These are phyloP conservation scores for Boletus smithii DNA, from an alignment of 1,284 basidiomycete genomes.

Conservation along the genomic window DNA sequence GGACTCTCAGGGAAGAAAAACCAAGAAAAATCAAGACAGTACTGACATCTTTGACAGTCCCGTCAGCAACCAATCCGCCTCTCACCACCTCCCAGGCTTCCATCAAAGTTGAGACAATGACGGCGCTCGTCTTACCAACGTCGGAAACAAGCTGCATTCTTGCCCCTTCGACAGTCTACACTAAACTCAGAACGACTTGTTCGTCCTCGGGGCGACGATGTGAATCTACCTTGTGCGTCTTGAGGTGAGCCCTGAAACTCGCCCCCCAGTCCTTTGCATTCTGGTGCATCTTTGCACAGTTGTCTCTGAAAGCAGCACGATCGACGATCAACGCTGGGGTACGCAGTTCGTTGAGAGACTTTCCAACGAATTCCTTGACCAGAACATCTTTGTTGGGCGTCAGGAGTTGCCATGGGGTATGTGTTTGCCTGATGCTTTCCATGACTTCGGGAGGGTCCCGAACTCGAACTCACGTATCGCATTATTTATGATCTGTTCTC, in stretches of 20 bases:
- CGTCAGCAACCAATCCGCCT: constrained; percentile 67
- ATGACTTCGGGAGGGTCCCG: constrained; percentile 12
- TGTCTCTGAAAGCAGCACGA: constrained; percentile 61
- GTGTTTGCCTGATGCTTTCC: constrained; percentile 40
- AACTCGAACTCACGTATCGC: background rate
- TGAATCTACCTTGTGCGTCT: constrained; percentile 69
- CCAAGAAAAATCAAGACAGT: constrained; percentile 1
- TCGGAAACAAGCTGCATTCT: constrained; percentile 61
- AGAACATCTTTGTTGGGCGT: constrained; percentile 54
- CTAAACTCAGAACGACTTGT: constrained; percentile 7
- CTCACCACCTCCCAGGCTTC: constrained; percentile 75
- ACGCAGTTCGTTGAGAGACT: constrained; percentile 54
- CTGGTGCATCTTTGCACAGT: constrained; percentile 71
- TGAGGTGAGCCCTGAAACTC: constrained; percentile 77
- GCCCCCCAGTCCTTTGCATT: constrained; percentile 64
- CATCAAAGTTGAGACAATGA: constrained; percentile 77
- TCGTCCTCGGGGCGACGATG: background rate
- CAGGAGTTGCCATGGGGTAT: constrained; percentile 47
- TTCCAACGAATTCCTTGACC: constrained; percentile 58
- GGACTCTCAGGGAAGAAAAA: constrained; percentile 4
- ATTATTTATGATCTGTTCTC: constrained; percentile 13
- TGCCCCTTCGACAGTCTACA: constrained; percentile 70
- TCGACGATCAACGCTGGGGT: constrained; percentile 82
- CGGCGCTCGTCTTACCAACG: constrained; percentile 51
- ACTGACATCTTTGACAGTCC: constrained; percentile 71